Evolutionary conservation across 2,329 filamentous ascomycete genomes (phyloP).

Genomic region (Trichoderma polysporum): DNA sequence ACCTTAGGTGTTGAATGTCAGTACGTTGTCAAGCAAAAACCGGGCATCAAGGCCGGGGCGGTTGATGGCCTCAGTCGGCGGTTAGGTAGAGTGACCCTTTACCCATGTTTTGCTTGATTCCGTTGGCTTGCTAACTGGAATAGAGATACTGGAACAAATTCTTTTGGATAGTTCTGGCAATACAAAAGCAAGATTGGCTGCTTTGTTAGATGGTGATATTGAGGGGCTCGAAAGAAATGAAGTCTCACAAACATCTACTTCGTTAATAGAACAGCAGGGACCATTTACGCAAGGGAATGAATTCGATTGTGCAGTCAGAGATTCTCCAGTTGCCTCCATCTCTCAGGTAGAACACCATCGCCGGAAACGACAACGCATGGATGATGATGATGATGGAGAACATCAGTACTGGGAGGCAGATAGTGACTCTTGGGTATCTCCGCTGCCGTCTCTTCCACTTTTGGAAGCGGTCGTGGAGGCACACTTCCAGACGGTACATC

Average conservation of each 20-base stretch:
- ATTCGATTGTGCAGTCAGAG: not conserved
- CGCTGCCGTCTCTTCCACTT: not conserved
- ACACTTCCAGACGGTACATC: slow-evolving; percentile 18
- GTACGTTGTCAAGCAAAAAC: slow-evolving; percentile 17
- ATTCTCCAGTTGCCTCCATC: not conserved
- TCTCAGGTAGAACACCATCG: not conserved
- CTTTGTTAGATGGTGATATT: not conserved
- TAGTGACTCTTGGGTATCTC: not conserved
- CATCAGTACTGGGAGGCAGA: not conserved
- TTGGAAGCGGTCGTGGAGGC: slow-evolving; percentile 17
- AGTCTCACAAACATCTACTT: not conserved
- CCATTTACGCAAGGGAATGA: not conserved
- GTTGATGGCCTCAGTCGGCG: slow-evolving; percentile 18
- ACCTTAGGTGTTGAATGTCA: slow-evolving; percentile 10
- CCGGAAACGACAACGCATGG: not conserved
- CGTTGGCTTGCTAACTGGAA: not conserved
- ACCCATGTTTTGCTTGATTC: not conserved
- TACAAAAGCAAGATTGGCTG: not conserved
- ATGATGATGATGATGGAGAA: not conserved
- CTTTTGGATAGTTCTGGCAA: slow-evolving; percentile 4
- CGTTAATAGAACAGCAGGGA: not conserved
- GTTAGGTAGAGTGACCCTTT: not conserved
- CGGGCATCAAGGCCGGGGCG: slow-evolving; percentile 16
- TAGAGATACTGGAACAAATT: slow-evolving; percentile 10
- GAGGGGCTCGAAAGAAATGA: not conserved